These are phyloP conservation scores for Neofusicoccum ribis DNA, from an alignment of 2,329 filamentous ascomycete species.

Conservation along the genomic window DNA sequence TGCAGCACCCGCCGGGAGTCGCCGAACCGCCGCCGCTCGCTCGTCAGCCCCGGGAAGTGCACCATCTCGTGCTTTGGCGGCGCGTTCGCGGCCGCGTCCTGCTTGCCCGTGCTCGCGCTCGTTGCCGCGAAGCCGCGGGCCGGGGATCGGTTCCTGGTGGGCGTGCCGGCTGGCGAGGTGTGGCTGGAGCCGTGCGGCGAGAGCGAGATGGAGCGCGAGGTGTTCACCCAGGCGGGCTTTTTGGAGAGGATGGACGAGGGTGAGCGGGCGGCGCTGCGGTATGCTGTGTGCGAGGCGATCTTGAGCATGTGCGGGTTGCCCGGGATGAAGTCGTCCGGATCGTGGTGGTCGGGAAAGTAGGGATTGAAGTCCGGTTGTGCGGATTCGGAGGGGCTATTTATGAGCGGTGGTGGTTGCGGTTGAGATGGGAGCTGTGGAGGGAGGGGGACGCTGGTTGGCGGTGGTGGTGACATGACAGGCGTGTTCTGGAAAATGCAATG, in stretches of 20 bases:
- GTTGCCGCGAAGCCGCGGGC: not conserved
- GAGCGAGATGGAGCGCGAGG: slow-evolving; percentile 6
- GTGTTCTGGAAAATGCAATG: not conserved
- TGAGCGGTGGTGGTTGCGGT: not conserved
- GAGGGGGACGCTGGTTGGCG: not conserved
- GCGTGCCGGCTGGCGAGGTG: not conserved
- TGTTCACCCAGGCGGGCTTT: slow-evolving; percentile 3
- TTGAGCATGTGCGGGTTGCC: slow-evolving; percentile 28
- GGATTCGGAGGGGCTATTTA: not conserved
- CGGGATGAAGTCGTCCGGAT: not conserved
- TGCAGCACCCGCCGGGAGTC: slow-evolving; percentile 64
- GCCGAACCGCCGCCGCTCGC: slow-evolving; percentile 54
- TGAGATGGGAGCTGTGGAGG: not conserved
- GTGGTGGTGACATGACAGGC: not conserved
- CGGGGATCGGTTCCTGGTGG: not conserved
- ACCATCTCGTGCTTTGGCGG: slow-evolving; percentile 53
- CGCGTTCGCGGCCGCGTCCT: slow-evolving; percentile 22
- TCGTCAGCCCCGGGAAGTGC: slow-evolving; percentile 60
- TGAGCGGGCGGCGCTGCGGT: slow-evolving; percentile 23
- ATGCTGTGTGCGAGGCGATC: slow-evolving; percentile 25
- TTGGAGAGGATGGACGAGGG: slow-evolving; percentile 16
- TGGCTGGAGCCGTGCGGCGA: not conserved
- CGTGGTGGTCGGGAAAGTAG: not conserved
- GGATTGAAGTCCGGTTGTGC: too few relatives aligned
- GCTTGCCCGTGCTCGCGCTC: slow-evolving; percentile 27